Evolutionary conservation across 179 eudicot genomes (phyloP), one percentile per base, ranked within the genome.

Genomic region (Drosera spatulata): DNA sequence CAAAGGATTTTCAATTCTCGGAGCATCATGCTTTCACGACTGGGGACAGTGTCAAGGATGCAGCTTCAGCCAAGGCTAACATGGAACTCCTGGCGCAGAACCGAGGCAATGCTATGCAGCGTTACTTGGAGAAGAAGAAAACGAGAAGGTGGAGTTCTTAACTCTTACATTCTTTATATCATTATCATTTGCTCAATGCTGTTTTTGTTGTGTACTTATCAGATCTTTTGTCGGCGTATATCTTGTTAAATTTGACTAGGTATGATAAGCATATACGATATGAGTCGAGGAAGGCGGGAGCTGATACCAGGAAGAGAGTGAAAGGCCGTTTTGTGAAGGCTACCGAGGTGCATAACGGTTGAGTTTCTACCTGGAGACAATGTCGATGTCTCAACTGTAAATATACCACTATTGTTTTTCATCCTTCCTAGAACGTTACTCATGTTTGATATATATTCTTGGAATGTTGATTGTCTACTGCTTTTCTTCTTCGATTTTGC

Each of bases 71-170:
- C 55, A 77, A 75, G 63, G 82, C 80, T 49, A 83, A 85, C 55
- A 61, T 71, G 46, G 86, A 85, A 75, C 70, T 83, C 55, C 72
- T 88, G 56, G 94, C 94, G 5, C 88, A 88, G 68, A 86, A 89
- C 72, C 79, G 95, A 82, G 91, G 87, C 70, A 79, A 82, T 63
- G 98, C 96, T 48, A 86, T 93, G 96, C 79, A 78, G 61, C 86
- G 99, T 4, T 93, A 93, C 75, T 77, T 80, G 73, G 96, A 93
- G 73, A 93, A 93, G 81, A 93, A 84, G 79, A 89, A 93, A 73
- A 76, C 76, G 5, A 66, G 95, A 69, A 88, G 96, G 98, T 91
- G 71, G 2, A 33, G 49, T 12, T 49, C 53, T 41, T 22, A 22
- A 22, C 33, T 22, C 33, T n/a, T n/a, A 22, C 33, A n/a, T 40